Conservation (phyloP, 176 grass and related monocot species). For the Phoenix roebelenii region DNA sequence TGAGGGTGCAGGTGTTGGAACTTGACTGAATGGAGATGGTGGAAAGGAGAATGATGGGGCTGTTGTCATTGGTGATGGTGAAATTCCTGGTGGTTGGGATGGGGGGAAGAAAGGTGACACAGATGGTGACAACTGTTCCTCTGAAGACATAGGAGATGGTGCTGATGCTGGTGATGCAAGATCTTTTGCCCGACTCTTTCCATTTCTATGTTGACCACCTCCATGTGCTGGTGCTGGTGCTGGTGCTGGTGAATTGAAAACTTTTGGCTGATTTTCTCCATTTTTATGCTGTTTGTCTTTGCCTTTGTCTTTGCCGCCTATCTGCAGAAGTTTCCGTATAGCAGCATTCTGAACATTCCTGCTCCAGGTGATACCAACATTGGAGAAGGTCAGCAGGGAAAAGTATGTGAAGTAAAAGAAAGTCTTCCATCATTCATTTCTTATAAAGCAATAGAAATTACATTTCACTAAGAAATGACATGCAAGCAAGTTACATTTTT, state of each 20-base stretch:
- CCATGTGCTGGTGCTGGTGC: constrained; percentile 13
- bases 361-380: not conserved
- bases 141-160: constrained; percentile 16
- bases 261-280: too few species aligned
- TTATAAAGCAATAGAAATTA: too few species aligned
- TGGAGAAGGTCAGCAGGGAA: too few species aligned
- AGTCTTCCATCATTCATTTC: too few species aligned
- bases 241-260: constrained; percentile 1
- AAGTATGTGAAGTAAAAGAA: too few species aligned
- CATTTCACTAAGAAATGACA: too few species aligned
- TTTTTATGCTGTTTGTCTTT: constrained; percentile 6
- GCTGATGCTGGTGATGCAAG: constrained; percentile 22
- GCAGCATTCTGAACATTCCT: constrained; percentile 19
- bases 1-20: constrained; percentile 15
- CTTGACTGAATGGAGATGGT: constrained; percentile 18
- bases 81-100: constrained; percentile 6
- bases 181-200: not conserved
- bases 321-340: constrained; percentile 32
- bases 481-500: too few species aligned
- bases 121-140: constrained; percentile 6
- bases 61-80: constrained; percentile 19
- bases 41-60: constrained; percentile 4
- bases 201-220: constrained; percentile 4
- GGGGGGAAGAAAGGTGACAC: constrained; percentile 3
- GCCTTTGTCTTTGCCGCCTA: constrained; percentile 17